Evolutionary conservation across 805 yeast species (phyloP), one percentile per base, ranked within the genome.

Genomic region (Saccharomycopsis schoenii): DNA sequence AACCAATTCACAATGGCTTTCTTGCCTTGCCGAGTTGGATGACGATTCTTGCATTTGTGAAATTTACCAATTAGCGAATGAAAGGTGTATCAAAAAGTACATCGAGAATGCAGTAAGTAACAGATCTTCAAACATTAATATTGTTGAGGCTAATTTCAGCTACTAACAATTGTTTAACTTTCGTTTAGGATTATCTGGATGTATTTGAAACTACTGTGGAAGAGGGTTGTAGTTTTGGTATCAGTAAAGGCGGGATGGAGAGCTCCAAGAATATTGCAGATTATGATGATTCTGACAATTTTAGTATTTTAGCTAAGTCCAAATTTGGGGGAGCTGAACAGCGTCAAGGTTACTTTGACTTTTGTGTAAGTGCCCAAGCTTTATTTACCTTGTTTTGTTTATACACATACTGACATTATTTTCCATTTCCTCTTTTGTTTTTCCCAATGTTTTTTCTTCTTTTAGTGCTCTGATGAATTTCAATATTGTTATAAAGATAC

Each of bases 1-100:
- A 12, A n/a, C 59, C 15, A 55, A 58, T 39, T 14, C 21, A 12
- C 50, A 52, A 29, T 62, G 62, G 62, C 24, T 59, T 2, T 29
- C 54, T 25, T 62, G 62, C 17, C 62, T 59, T 8, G 19, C 55
- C n/a, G 58, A 41, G 25, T 12, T 51, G 4, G 60, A 55, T 12
- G 64, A 62, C n/a, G 62, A 59, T 50, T 24, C 25, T 12, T 61
- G 64, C 17, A 59, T 59, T 41, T 61, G 63, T 43, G 51, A 40
- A 19, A 15, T 58, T 8, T 61, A 61, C 50, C 55, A 41, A 10
- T 21, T 40, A 29, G 63, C 63, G 4, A 54, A 9, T 19, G 57
- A 57, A 19, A 43, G 52, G 4, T 61, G 63, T 52, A 61, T 61
- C 47, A 34, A 36, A 19, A 39, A 29, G n/a, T 54, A 47, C 42